These are phyloP conservation scores for Monosporascus sp. DNA, from an alignment of 2,329 filamentous ascomycete genomes.

Conservation along the genomic window DNA sequence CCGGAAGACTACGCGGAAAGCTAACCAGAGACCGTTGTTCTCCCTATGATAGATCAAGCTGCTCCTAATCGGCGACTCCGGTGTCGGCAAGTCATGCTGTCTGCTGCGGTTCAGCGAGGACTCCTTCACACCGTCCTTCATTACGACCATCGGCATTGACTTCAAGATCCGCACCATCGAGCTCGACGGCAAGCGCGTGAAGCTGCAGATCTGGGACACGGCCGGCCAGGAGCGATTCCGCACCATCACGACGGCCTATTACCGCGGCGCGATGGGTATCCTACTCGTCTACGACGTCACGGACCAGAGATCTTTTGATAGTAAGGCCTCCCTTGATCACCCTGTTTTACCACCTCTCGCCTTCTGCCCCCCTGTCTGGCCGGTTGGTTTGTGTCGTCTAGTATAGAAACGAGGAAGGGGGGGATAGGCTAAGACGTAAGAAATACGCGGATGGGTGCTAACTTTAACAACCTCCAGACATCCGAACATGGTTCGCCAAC, in stretches of 20 bases:
- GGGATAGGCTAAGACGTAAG: slow-evolving; percentile 3
- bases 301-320: slow-evolving; percentile 91
- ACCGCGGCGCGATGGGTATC: slow-evolving; percentile 97
- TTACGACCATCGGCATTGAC: slow-evolving; percentile 98
- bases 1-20: neutral
- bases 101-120: slow-evolving; percentile 95
- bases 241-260: slow-evolving; percentile 98
- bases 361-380: neutral
- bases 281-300: slow-evolving; percentile 97
- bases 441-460: slow-evolving; percentile 7
- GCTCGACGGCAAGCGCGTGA: slow-evolving; percentile 96
- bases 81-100: slow-evolving; percentile 96
- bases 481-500: slow-evolving; percentile 99
- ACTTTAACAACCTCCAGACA: slow-evolving; percentile 55
- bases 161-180: slow-evolving; percentile 99
- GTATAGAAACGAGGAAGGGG: neutral
- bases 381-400: neutral
- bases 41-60: slow-evolving; percentile 73
- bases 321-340: slow-evolving; percentile 40
- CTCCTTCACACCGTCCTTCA: slow-evolving; percentile 95
- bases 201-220: slow-evolving; percentile 99
- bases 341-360: slow-evolving; percentile 4
- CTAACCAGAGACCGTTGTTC: slow-evolving; percentile 7
- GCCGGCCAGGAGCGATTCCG: slow-evolving; percentile 97
- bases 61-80: slow-evolving; percentile 91